Conservation (phyloP, 192 early-diverging fungal genomes). For the Coemansia sp. region DNA sequence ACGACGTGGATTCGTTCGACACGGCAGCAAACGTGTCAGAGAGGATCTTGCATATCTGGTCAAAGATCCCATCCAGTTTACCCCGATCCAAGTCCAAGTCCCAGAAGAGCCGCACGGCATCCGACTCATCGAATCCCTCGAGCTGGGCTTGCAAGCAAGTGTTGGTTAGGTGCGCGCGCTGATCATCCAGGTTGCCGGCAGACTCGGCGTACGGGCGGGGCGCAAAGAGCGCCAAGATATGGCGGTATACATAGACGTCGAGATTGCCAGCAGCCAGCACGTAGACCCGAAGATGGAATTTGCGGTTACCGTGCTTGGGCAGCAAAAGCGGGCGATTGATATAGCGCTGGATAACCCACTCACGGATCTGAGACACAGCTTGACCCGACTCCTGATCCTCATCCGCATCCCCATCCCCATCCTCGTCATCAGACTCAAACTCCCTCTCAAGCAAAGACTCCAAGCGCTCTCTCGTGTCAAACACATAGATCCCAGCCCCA, state of each 20-base stretch:
- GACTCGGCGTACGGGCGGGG: conserved; percentile 48
- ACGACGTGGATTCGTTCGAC: conserved; percentile 59
- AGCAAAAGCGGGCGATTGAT: conserved; percentile 59
- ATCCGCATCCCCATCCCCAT: not conserved
- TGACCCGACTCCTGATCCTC: conserved; percentile 30
- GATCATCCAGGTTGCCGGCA: conserved; percentile 48
- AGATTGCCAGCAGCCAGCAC: conserved; percentile 60
- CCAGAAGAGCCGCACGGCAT: conserved; percentile 60
- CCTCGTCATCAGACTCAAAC: conserved; percentile 48
- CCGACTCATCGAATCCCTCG: conserved; percentile 52
- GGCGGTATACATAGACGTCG: conserved; percentile 58
- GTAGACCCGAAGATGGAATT: conserved; percentile 68
- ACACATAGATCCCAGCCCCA: conserved; percentile 63
- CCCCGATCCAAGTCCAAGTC: conserved; percentile 40
- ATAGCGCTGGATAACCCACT: conserved; percentile 69
- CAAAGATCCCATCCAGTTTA: conserved; percentile 53
- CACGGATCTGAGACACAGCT: conserved; percentile 59
- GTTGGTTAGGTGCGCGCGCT: conserved; percentile 61
- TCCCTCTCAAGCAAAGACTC: conserved; percentile 50
- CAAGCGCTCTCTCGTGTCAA: conserved; percentile 56
- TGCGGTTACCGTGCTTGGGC: conserved; percentile 41
- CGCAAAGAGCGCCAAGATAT: conserved; percentile 67
- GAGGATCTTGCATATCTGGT: conserved; percentile 59
- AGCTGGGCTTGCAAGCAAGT: conserved; percentile 61
- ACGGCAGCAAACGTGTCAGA: conserved; percentile 61